These are phyloP conservation scores for Cutaneotrichosporon sp. DNA, from an alignment of 1,284 basidiomycete genomes.

Conservation along the genomic window DNA sequence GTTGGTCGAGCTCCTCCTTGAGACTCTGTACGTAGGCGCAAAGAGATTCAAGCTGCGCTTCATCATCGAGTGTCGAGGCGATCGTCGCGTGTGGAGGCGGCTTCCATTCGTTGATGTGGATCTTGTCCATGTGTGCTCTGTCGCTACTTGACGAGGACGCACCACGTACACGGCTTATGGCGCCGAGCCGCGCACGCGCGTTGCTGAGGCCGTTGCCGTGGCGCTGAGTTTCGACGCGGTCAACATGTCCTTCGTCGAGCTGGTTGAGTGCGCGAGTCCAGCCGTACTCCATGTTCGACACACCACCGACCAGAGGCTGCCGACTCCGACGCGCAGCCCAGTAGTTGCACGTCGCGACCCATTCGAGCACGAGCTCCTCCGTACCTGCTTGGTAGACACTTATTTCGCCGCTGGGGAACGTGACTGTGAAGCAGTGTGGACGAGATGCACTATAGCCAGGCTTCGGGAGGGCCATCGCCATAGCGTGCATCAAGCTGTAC, in stretches of 20 bases:
- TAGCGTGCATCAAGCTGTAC: slow-evolving; percentile 76
- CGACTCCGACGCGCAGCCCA: slow-evolving; percentile 93
- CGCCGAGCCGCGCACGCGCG: slow-evolving; percentile 11
- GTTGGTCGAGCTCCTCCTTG: slow-evolving; percentile 71
- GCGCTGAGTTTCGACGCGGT: too few relatives aligned
- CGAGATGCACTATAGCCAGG: slow-evolving; percentile 86
- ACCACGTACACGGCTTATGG: slow-evolving; percentile 10
- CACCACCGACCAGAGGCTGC: slow-evolving; percentile 87
- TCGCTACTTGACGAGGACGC: slow-evolving; percentile 51
- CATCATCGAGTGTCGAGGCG: slow-evolving; percentile 81
- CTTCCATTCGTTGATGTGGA: slow-evolving; percentile 91
- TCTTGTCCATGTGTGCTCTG: slow-evolving; percentile 55
- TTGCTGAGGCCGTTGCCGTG: not conserved
- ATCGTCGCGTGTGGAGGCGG: slow-evolving; percentile 76
- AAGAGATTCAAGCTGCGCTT: slow-evolving; percentile 80
- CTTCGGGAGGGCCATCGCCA: slow-evolving; percentile 77
- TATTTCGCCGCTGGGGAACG: slow-evolving; percentile 76
- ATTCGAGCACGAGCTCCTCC: slow-evolving; percentile 93
- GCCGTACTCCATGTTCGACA: slow-evolving; percentile 98
- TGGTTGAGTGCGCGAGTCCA: slow-evolving; percentile 63
- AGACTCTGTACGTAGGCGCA: slow-evolving; percentile 70
- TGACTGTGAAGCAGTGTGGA: slow-evolving; percentile 93
- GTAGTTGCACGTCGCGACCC: slow-evolving; percentile 98
- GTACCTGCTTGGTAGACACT: slow-evolving; percentile 98
- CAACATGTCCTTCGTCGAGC: slow-evolving; percentile 23